These are phyloP conservation scores for Hypomyces rosellus DNA, from an alignment of 2,329 filamentous ascomycete genomes.

Conservation along the genomic window DNA sequence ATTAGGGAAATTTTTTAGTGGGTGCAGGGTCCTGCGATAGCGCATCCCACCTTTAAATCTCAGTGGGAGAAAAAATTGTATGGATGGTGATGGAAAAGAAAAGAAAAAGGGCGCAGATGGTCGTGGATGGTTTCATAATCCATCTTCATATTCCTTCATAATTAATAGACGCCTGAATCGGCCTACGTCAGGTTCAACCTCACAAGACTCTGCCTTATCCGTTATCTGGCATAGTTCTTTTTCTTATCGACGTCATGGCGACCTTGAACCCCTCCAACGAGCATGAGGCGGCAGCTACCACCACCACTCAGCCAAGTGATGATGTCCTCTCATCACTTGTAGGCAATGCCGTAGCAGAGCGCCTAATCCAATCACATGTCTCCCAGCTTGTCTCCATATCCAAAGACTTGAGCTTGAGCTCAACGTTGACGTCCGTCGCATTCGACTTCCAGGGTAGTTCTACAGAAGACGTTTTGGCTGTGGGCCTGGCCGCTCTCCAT, in stretches of 20 bases:
- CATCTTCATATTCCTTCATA: too few relatives aligned
- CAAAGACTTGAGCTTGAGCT: neutral
- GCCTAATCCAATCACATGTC: slow-evolving; percentile 9
- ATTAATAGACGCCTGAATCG: too few relatives aligned
- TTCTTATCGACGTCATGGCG: neutral
- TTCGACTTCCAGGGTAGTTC: neutral
- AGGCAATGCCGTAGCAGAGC: slow-evolving; percentile 6
- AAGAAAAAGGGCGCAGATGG: too few relatives aligned
- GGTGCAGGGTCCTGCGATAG: too few relatives aligned
- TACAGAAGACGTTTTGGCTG: slow-evolving; percentile 16
- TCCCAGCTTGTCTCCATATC: slow-evolving; percentile 1
- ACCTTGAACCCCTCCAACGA: slow-evolving; percentile 8
- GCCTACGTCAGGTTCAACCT: neutral
- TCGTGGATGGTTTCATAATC: too few relatives aligned
- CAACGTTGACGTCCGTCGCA: neutral
- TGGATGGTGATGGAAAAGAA: too few relatives aligned
- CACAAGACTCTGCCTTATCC: neutral
- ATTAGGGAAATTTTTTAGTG: too few relatives aligned
- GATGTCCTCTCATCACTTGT: slow-evolving; percentile 6
- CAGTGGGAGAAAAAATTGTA: too few relatives aligned
- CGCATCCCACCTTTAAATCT: too few relatives aligned
- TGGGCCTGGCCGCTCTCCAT: slow-evolving; percentile 46
- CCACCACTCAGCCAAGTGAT: neutral
- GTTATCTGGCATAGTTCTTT: too few relatives aligned
- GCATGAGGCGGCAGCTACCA: neutral